phyloP scores from a whole-genome alignment of 2,329 filamentous ascomycete genomes.

The Alternaria longipes region DNA sequence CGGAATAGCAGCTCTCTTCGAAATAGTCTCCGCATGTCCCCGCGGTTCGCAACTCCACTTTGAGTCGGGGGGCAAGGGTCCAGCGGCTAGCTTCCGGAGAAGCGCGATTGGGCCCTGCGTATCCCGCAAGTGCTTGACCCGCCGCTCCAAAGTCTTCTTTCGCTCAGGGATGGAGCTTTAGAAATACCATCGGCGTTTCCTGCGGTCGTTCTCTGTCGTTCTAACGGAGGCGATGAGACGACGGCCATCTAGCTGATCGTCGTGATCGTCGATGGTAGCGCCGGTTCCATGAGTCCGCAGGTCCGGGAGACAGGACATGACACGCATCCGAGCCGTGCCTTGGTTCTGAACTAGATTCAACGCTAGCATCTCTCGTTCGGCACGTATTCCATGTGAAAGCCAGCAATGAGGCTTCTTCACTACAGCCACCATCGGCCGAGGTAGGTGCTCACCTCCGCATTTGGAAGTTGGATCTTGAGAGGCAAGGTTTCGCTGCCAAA shows the following conservation, averaged over 20 bases:
- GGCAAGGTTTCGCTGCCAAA: no score
- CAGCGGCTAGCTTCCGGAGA: slow-evolving; percentile 10
- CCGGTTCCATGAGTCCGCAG: not conserved
- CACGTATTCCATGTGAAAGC: not conserved
- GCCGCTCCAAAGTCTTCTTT: not conserved
- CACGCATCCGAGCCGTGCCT: slow-evolving; percentile 3
- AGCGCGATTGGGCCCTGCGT: not conserved
- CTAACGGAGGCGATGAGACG: not conserved
- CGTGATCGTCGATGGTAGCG: not conserved
- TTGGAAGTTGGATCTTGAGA: not conserved
- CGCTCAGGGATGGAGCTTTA: not conserved
- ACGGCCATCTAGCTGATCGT: not conserved
- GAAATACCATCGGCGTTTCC: not conserved
- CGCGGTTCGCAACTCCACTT: slow-evolving; percentile 2
- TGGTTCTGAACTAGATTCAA: not conserved
- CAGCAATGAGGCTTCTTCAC: not conserved
- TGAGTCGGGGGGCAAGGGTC: not conserved
- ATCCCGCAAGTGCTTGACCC: not conserved
- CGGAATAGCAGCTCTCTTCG: not conserved
- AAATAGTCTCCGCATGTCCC: not conserved
- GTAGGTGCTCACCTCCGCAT: not conserved
- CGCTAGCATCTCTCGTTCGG: not conserved
- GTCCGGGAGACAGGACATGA: slow-evolving; percentile 2
- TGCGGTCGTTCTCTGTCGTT: not conserved
- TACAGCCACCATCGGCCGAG: not conserved